These are phyloP conservation scores for Fusarium siculi DNA, from an alignment of 2,329 filamentous ascomycete species.

Conservation along the genomic window DNA sequence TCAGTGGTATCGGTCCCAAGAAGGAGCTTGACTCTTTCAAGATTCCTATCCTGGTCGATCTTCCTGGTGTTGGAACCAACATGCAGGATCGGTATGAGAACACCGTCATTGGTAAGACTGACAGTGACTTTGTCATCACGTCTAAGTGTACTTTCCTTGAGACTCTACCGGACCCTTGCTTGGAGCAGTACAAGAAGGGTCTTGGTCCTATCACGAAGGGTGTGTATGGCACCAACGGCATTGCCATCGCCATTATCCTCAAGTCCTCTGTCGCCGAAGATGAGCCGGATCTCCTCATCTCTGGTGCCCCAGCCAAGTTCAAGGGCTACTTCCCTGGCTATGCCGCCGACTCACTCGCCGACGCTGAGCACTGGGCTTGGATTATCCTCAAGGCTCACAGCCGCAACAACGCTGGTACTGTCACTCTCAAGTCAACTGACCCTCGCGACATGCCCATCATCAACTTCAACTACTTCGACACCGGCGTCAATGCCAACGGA, in stretches of 20 bases:
- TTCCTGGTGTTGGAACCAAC: constrained; percentile 68
- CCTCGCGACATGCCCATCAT: constrained; percentile 73
- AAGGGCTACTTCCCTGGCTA: constrained; percentile 67
- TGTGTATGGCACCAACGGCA: constrained; percentile 58
- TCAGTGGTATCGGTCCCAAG: constrained; percentile 53
- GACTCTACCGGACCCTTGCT: constrained; percentile 31
- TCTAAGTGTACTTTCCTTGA: constrained; percentile 37
- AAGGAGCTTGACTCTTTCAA: constrained; percentile 47
- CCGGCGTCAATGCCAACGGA: constrained; percentile 58
- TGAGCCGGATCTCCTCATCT: constrained; percentile 64
- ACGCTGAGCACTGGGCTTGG: constrained; percentile 55
- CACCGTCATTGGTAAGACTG: constrained; percentile 35
- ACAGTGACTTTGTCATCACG: constrained; percentile 33
- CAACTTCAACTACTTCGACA: constrained; percentile 69
- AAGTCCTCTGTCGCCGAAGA: constrained; percentile 52
- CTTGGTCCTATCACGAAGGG: constrained; percentile 38
- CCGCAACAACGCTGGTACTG: constrained; percentile 69
- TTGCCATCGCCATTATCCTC: constrained; percentile 59
- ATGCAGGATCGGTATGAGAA: constrained; percentile 65
- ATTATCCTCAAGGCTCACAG: constrained; percentile 63
- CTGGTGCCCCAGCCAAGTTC: constrained; percentile 65
- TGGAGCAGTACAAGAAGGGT: constrained; percentile 29
- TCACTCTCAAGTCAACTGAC: constrained; percentile 68
- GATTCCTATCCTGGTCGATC: constrained; percentile 43
- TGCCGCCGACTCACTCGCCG: constrained; percentile 55